Percentiles rank a stretch among this genome's conserved stretches.
Conservation (phyloP, 495 filamentous ascomycete genomes). For the Xylaria bambusicola region DNA sequence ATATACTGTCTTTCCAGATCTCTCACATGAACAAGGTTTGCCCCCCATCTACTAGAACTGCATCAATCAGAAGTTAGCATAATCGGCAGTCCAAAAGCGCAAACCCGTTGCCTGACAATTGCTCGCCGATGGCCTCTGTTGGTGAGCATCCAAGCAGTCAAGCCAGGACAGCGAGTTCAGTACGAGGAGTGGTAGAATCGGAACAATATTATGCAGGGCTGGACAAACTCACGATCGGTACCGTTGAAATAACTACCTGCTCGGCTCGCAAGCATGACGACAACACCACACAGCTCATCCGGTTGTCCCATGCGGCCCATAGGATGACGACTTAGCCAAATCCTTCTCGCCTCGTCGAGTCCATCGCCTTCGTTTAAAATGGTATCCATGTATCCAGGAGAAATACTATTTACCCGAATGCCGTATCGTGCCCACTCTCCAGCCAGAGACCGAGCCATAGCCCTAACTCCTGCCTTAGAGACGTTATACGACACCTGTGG, state of each 20-base stretch:
- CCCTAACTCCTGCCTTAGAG: slow-evolving; percentile 64
- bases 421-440: slow-evolving; percentile 64
- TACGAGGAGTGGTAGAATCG: neutral
- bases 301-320: slow-evolving; percentile 69
- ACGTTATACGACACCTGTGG: slow-evolving; percentile 72
- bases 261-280: slow-evolving; percentile 63
- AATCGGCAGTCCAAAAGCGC: neutral
- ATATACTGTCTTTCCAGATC: neutral
- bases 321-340: slow-evolving; percentile 65
- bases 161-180: neutral
- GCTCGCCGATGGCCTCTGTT: neutral
- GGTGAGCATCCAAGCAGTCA: neutral
- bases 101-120: too few species aligned
- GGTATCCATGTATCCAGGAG: slow-evolving; percentile 80
- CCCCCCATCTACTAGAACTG: slow-evolving; percentile 42
- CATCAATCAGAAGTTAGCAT: neutral
- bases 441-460: slow-evolving; percentile 61
- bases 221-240: slow-evolving; percentile 29
- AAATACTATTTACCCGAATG: slow-evolving; percentile 72
- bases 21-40: slow-evolving; percentile 38
- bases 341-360: slow-evolving; percentile 52
- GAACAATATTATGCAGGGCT: neutral
- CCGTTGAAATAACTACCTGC: slow-evolving; percentile 72
- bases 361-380: slow-evolving; percentile 70
- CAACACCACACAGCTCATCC: slow-evolving; percentile 65